A percentile compares a stretch with the other conserved stretches of the same genome.
phyloP scores from a whole-genome alignment of 805 yeast species.

The Metschnikowia chrysomelidarum region DNA sequence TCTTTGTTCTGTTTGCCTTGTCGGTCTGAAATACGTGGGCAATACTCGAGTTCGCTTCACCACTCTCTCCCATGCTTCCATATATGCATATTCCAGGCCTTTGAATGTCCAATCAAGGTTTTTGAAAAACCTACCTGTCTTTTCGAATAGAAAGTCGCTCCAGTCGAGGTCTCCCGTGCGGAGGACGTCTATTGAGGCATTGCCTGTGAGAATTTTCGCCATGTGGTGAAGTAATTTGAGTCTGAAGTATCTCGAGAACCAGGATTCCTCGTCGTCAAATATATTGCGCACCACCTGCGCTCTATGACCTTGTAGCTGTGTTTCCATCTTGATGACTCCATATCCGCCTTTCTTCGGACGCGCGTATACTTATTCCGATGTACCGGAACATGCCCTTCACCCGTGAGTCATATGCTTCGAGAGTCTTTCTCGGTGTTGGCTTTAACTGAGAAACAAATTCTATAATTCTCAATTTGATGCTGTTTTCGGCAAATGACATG shows the following conservation, averaged over 20 bases:
- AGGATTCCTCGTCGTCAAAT: neutral
- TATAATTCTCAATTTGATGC: too few species aligned
- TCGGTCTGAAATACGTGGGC: too few species aligned
- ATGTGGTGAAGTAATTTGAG: slow-evolving; percentile 3
- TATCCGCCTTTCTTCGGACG: slow-evolving; percentile 2
- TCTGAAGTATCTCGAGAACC: slow-evolving; percentile 1
- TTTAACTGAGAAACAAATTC: too few species aligned
- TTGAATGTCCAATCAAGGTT: neutral
- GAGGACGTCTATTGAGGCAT: too few species aligned
- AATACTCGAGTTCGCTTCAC: too few species aligned
- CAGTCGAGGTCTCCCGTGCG: too few species aligned
- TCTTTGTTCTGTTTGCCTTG: too few species aligned
- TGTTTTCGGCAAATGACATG: too few species aligned
- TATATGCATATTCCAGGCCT: neutral
- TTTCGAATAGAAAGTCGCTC: slow-evolving; percentile 1
- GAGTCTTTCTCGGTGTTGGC: too few species aligned
- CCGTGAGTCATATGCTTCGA: too few species aligned
- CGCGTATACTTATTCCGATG: slow-evolving; percentile 1
- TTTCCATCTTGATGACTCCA: slow-evolving; percentile 2
- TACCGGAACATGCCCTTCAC: too few species aligned
- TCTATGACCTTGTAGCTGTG: slow-evolving; percentile 5
- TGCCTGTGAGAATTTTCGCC: slow-evolving; percentile 2
- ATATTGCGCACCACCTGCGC: neutral
- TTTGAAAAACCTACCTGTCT: neutral
- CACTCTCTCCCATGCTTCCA: slow-evolving; percentile 1